Evolutionary conservation across 352 stramenopile genomes (phyloP).

Genomic region (Globisporangium spinosum): DNA sequence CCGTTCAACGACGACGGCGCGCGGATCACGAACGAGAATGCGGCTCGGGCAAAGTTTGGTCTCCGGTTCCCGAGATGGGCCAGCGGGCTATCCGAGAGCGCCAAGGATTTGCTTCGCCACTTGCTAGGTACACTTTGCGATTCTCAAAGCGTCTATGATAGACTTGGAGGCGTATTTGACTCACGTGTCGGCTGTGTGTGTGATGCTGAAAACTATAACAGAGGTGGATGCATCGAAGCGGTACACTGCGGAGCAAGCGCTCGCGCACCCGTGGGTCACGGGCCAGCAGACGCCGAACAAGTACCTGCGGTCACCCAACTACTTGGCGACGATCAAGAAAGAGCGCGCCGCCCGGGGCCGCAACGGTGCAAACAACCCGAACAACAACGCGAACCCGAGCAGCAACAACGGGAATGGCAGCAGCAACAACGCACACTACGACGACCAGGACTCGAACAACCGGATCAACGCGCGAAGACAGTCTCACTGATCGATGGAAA

Average conservation of each 20-base stretch:
- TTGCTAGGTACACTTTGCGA: constrained; percentile 44
- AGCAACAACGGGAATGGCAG: constrained; percentile 21
- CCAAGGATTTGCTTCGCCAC: constrained; percentile 82
- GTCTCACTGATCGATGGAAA: constrained; percentile 39
- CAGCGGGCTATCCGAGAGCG: constrained; percentile 75
- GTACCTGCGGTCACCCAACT: constrained; percentile 85
- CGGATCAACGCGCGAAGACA: constrained; percentile 56
- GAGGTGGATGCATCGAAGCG: constrained; percentile 78
- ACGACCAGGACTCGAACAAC: constrained; percentile 12
- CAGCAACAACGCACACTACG: constrained; percentile 5
- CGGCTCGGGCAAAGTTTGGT: constrained; percentile 88
- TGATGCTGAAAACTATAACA: constrained; percentile 15
- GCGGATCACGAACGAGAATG: constrained; percentile 77
- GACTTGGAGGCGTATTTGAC: background rate
- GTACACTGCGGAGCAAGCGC: constrained; percentile 78
- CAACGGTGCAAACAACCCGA: background rate
- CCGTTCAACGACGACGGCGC: constrained; percentile 97
- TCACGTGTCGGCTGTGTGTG: background rate
- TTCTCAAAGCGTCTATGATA: background rate
- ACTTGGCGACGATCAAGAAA: constrained; percentile 79
- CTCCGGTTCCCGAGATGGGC: constrained; percentile 94
- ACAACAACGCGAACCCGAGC: constrained; percentile 24
- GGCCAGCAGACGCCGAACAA: constrained; percentile 84
- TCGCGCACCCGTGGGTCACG: constrained; percentile 85
- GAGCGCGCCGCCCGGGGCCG: constrained; percentile 34